These are phyloP conservation scores for Neoconidiobolus thromboides DNA, from an alignment of 371 early-diverging fungal genomes.

Conservation along the genomic window DNA sequence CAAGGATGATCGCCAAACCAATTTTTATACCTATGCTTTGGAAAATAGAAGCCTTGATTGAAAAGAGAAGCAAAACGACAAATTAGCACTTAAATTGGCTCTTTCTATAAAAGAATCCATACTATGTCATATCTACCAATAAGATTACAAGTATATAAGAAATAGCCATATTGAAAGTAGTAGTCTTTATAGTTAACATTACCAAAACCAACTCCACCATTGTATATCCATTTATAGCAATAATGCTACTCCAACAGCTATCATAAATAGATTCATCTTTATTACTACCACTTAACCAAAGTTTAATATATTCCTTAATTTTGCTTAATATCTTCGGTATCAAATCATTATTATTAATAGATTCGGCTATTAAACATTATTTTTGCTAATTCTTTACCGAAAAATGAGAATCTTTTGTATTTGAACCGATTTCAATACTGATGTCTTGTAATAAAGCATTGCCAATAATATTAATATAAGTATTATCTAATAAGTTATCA, in stretches of 20 bases:
- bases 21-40: constrained; percentile 47
- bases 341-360: constrained; percentile 20
- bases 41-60: constrained; percentile 29
- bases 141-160: constrained; percentile 36
- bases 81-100: constrained; percentile 22
- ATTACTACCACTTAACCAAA: constrained; percentile 33
- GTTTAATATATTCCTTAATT: constrained; percentile 22
- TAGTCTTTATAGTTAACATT: constrained; percentile 47
- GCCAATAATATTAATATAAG: constrained; percentile 15
- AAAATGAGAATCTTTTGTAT: constrained; percentile 36
- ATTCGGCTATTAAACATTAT: constrained; percentile 29
- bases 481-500: constrained; percentile 15
- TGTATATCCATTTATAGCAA: constrained; percentile 23
- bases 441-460: constrained; percentile 19
- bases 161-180: constrained; percentile 66
- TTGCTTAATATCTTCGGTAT: constrained; percentile 16
- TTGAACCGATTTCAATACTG: constrained; percentile 16
- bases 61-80: constrained; percentile 48
- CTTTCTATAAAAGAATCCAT: constrained; percentile 20
- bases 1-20: constrained; percentile 63
- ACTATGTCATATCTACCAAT: constrained; percentile 33
- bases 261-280: constrained; percentile 37
- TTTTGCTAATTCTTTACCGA: constrained; percentile 49
- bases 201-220: constrained; percentile 24
- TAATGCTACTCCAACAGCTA: constrained; percentile 35